Conservation (phyloP, 2,329 filamentous ascomycete genomes). For the Cladosporium austrohemisphaericum region DNA sequence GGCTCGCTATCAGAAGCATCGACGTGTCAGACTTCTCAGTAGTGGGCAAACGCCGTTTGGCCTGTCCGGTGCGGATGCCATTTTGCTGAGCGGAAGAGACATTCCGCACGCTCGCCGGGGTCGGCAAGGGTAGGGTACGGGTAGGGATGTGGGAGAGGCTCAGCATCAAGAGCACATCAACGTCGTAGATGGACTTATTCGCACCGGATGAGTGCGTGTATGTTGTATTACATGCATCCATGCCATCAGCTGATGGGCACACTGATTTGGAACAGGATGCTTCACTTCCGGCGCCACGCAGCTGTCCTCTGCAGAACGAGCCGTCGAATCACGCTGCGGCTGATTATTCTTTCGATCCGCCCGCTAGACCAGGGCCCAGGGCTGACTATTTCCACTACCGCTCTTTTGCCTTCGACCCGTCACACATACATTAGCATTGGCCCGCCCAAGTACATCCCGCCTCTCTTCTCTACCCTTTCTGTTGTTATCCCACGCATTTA, state of each 20-base stretch:
- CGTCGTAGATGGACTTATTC: no score
- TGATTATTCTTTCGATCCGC: conserved; percentile 8
- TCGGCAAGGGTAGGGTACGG: no score
- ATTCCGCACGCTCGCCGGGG: no score
- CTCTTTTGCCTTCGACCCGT: conserved; percentile 6
- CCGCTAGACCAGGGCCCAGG: conserved; percentile 6
- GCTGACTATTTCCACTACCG: conserved; percentile 7
- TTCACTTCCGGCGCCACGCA: no score
- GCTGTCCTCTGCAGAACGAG: background rate
- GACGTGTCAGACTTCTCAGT: background rate
- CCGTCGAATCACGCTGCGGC: background rate
- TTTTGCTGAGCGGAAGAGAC: no score
- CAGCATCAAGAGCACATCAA: background rate
- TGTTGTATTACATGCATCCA: no score
- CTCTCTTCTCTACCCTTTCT: background rate
- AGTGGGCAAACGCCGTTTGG: background rate
- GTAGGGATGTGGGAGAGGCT: background rate
- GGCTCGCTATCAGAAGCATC: no score
- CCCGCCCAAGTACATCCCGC: conserved; percentile 8
- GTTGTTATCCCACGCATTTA: background rate
- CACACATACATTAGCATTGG: conserved; percentile 15
- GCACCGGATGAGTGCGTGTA: no score
- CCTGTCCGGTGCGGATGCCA: no score
- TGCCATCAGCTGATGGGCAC: no score
- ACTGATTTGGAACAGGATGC: no score